Percentiles rank a stretch among this genome's conserved stretches.
Conservation (phyloP, 345 rosid species). For the Melaleuca alternifolia region DNA sequence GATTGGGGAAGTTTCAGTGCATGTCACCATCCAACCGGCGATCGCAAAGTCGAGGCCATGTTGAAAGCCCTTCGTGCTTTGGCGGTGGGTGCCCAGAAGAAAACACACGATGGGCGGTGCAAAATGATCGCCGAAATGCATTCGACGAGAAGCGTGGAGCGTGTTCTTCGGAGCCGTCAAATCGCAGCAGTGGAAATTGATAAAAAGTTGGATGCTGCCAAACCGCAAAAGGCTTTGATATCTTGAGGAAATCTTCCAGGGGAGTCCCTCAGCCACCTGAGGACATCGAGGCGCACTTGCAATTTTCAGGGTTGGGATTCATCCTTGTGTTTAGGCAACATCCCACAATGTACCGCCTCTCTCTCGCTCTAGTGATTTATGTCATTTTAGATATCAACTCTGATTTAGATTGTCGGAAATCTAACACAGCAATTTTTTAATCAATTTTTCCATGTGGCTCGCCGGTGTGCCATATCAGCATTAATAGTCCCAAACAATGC, state of each 20-base stretch:
- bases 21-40: background rate
- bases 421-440: background rate
- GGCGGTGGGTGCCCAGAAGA: background rate
- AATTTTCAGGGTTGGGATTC: background rate
- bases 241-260: background rate
- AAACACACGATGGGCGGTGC: background rate
- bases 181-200: background rate
- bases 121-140: background rate
- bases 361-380: too few species aligned
- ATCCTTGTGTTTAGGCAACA: background rate
- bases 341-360: background rate
- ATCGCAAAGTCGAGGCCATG: background rate
- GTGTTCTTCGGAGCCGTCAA: background rate
- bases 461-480: background rate
- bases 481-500: background rate
- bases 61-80: background rate
- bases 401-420: background rate
- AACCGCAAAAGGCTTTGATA: background rate
- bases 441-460: background rate
- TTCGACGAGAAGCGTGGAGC: background rate
- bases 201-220: background rate
- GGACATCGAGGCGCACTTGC: background rate
- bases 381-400: rapidly evolving
- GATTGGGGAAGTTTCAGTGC: background rate
- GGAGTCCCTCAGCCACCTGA: background rate